A percentile compares a stretch with the other conserved stretches of the same genome.
Evolutionary conservation across 768 basidiomycete species (phyloP).

Genomic region (Pleurotus sapidus): DNA sequence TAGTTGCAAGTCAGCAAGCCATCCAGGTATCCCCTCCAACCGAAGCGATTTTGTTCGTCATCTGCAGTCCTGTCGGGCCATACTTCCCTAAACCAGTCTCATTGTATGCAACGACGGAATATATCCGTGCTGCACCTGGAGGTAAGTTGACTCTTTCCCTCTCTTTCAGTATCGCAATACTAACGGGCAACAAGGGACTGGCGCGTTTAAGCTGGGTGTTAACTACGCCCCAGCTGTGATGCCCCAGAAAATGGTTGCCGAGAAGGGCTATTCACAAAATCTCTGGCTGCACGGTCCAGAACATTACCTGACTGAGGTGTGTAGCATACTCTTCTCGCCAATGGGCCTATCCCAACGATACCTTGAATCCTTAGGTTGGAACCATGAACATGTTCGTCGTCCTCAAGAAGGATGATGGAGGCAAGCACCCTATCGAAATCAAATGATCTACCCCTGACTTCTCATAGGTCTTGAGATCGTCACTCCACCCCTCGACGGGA

Average conservation of each 20-base stretch:
- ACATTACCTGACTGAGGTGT: slow-evolving; percentile 50
- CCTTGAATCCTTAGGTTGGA: slow-evolving; percentile 57
- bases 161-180: not conserved
- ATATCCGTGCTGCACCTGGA: slow-evolving; percentile 82
- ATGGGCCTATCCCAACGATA: slow-evolving; percentile 19
- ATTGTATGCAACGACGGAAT: slow-evolving; percentile 82
- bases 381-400: slow-evolving; percentile 93
- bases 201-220: slow-evolving; percentile 82
- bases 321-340: not conserved
- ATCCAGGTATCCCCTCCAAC: slow-evolving; percentile 74
- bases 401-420: slow-evolving; percentile 66
- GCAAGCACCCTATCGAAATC: slow-evolving; percentile 25
- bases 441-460: not conserved
- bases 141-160: slow-evolving; percentile 41
- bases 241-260: slow-evolving; percentile 76
- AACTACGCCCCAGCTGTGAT: slow-evolving; percentile 89
- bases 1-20: slow-evolving; percentile 75
- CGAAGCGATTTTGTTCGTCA: slow-evolving; percentile 83
- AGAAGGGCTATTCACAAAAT: slow-evolving; percentile 82
- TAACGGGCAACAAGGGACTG: slow-evolving; percentile 52
- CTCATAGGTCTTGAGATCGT: slow-evolving; percentile 71
- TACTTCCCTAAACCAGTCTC: slow-evolving; percentile 89
- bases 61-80: slow-evolving; percentile 80
- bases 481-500: slow-evolving; percentile 88
- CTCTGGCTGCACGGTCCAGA: slow-evolving; percentile 85